A percentile compares a stretch with the other conserved stretches of the same genome.
Conservation (phyloP, 1,284 basidiomycete species). For the Pseudozyma sp. region DNA sequence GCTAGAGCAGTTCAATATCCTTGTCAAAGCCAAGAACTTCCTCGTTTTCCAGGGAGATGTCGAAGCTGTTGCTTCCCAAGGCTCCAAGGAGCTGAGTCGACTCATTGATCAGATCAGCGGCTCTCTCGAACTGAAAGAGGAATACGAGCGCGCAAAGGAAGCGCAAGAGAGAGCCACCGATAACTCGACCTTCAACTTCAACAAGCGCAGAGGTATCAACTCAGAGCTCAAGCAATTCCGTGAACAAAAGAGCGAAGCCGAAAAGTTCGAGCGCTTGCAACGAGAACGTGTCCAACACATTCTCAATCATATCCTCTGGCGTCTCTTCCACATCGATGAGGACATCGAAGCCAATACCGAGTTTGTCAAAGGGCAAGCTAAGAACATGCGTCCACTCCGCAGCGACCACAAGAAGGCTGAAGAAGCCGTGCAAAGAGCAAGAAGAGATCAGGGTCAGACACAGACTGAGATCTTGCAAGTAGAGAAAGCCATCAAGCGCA, state of each 20-base stretch:
- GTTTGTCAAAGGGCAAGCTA: conserved; percentile 56
- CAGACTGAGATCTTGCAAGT: conserved; percentile 55
- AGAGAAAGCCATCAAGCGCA: conserved; percentile 51
- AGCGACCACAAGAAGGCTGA: conserved; percentile 86
- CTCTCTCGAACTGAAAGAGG: conserved; percentile 81
- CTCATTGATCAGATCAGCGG: conserved; percentile 91
- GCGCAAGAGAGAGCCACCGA: conserved; percentile 91
- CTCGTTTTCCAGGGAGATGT: conserved; percentile 98
- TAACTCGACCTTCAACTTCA: conserved; percentile 91
- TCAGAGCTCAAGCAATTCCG: conserved; percentile 97
- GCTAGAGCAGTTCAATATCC: conserved; percentile 77
- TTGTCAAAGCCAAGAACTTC: conserved; percentile 99
- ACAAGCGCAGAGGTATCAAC: conserved; percentile 89
- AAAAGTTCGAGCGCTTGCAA: conserved; percentile 84
- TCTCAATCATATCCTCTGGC: conserved; percentile 85
- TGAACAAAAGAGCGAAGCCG: conserved; percentile 94
- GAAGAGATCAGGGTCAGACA: conserved; percentile 42
- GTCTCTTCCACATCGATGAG: conserved; percentile 86
- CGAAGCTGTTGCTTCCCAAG: conserved; percentile 95
- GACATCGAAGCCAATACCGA: conserved; percentile 54
- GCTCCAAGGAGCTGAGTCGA: conserved; percentile 85
- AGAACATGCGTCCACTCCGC: conserved; percentile 79
- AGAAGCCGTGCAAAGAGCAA: conserved; percentile 75
- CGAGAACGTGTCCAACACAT: conserved; percentile 82
- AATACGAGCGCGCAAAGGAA: conserved; percentile 89